Conservation (phyloP, 208 protist genomes). For the Porcisia deanei region DNA sequence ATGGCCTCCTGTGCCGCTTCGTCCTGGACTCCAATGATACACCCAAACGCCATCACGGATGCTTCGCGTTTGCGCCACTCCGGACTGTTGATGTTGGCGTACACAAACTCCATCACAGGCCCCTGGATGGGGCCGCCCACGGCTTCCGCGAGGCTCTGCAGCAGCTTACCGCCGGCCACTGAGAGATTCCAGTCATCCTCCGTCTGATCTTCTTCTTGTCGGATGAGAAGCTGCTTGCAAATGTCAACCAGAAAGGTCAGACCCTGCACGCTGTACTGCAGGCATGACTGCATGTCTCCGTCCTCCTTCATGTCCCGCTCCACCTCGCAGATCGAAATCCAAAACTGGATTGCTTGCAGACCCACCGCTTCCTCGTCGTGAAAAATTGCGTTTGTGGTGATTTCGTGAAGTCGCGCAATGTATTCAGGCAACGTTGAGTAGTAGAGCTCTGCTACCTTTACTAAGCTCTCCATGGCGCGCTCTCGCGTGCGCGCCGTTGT, state of each 20-base stretch:
- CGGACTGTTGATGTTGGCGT: slow-evolving; percentile 83
- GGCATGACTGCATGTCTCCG: slow-evolving; percentile 39
- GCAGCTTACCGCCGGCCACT: slow-evolving; percentile 91
- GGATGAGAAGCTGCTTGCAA: slow-evolving; percentile 83
- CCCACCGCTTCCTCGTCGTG: slow-evolving; percentile 90
- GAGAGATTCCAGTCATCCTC: slow-evolving; percentile 96
- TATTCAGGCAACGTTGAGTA: slow-evolving; percentile 94
- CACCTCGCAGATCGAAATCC: slow-evolving; percentile 96
- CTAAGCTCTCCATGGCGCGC: slow-evolving; percentile 93
- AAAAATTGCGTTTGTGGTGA: slow-evolving; percentile 92
- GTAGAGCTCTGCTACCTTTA: slow-evolving; percentile 95
- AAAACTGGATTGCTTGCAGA: slow-evolving; percentile 97
- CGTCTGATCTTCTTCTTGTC: slow-evolving; percentile 93
- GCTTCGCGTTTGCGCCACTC: slow-evolving; percentile 97
- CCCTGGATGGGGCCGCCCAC: slow-evolving; percentile 71
- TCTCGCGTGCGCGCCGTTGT: slow-evolving; percentile 64
- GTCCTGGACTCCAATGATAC: slow-evolving; percentile 95
- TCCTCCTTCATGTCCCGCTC: slow-evolving; percentile 89
- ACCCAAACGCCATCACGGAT: slow-evolving; percentile 95
- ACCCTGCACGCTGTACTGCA: slow-evolving; percentile 88
- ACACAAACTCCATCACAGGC: slow-evolving; percentile 95
- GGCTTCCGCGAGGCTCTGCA: slow-evolving; percentile 86
- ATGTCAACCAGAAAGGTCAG: slow-evolving; percentile 85
- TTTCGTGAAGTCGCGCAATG: slow-evolving; percentile 86
- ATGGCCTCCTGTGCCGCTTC: slow-evolving; percentile 56